Percentiles rank a stretch among this genome's conserved stretches.
phyloP scores from a whole-genome alignment of 495 filamentous ascomycete genomes.

The Glonium stellatum region DNA sequence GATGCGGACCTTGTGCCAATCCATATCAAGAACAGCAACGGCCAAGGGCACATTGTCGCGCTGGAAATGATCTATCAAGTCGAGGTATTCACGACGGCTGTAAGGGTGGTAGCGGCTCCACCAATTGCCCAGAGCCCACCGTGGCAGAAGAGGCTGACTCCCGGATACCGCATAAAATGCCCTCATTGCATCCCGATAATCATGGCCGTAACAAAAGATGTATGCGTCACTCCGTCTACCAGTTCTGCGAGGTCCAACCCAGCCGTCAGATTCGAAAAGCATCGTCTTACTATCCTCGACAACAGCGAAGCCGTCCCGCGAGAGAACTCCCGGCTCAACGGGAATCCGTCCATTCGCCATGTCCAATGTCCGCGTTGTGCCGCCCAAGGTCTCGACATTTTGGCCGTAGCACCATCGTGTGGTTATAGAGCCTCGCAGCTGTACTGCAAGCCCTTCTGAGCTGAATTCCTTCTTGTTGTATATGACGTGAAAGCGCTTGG shows the following conservation, averaged over 20 bases:
- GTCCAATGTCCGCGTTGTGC: conserved; percentile 49
- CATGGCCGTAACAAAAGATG: conserved; percentile 50
- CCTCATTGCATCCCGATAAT: conserved; percentile 48
- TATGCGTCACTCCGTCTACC: conserved; percentile 50
- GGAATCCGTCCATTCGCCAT: conserved; percentile 43
- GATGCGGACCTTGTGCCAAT: conserved; percentile 51
- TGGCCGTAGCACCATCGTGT: conserved; percentile 44
- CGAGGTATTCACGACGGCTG: conserved; percentile 44
- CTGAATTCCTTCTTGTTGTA: conserved; percentile 49
- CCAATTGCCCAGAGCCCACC: conserved; percentile 57
- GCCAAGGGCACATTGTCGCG: conserved; percentile 45
- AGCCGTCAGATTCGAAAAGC: conserved; percentile 49
- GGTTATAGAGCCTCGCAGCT: conserved; percentile 34
- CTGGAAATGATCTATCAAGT: conserved; percentile 46
- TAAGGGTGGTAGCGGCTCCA: conserved; percentile 56
- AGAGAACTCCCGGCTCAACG: conserved; percentile 45
- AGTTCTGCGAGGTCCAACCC: conserved; percentile 37
- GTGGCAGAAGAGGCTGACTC: conserved; percentile 47
- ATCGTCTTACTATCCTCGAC: conserved; percentile 52
- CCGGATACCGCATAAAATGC: conserved; percentile 52
- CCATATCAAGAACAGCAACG: conserved; percentile 55
- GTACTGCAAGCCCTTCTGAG: conserved; percentile 38
- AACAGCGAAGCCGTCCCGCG: conserved; percentile 40
- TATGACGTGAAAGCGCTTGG: conserved; percentile 43
- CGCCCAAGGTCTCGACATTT: conserved; percentile 37